Evolutionary conservation across 1,284 basidiomycete species (phyloP).

Genomic region (Mycosarcoma maydis): DNA sequence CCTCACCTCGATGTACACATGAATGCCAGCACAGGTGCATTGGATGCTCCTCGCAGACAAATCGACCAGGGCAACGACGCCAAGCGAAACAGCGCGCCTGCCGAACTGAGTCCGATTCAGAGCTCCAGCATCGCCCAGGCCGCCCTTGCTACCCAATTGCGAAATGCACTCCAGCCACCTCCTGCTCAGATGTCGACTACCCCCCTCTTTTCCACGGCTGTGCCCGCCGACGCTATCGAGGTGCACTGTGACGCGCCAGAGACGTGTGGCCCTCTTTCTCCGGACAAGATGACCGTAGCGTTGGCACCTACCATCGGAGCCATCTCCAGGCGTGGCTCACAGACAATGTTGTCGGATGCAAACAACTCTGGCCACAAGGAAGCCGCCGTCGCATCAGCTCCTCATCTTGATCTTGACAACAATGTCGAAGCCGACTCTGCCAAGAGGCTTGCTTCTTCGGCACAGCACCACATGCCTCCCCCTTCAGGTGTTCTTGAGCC

Average conservation of each 20-base stretch:
- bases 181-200: not conserved
- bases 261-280: conserved; percentile 38
- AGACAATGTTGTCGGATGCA: conserved; percentile 26
- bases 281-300: conserved; percentile 41
- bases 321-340: conserved; percentile 39
- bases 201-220: conserved; percentile 4
- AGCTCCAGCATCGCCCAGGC: conserved; percentile 35
- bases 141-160: conserved; percentile 28
- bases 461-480: conserved; percentile 41
- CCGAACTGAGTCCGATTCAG: conserved; percentile 38
- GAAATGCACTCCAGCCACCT: conserved; percentile 19
- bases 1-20: conserved; percentile 31
- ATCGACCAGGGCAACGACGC: conserved; percentile 5
- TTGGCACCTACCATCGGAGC: conserved; percentile 38
- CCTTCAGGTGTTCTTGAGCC: conserved; percentile 25
- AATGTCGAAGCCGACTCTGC: not conserved
- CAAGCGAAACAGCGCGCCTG: conserved; percentile 39
- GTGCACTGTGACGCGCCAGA: conserved; percentile 38
- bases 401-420: conserved; percentile 1
- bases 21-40: conserved; percentile 35
- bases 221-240: not conserved
- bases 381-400: not conserved
- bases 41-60: conserved; percentile 33
- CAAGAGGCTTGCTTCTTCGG: not conserved
- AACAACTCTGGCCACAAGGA: not conserved